Evolutionary conservation across 805 yeast species (phyloP).

Genomic region (Teunomyces aglyptinius): DNA sequence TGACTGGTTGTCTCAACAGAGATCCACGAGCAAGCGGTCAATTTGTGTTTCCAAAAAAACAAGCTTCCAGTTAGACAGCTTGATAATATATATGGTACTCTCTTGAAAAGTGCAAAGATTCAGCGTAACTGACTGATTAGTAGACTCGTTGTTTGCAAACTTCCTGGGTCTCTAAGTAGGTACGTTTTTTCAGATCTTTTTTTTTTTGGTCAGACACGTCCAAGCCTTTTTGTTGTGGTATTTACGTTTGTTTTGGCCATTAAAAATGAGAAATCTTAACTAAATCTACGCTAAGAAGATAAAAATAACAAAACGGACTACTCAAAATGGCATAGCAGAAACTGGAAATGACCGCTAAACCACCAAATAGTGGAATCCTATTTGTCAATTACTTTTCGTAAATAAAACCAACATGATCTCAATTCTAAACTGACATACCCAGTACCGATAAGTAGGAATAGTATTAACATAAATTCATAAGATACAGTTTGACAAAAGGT

Average conservation of each 20-base stretch:
- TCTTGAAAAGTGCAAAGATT: not conserved
- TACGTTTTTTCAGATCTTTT: slow-evolving; percentile 1
- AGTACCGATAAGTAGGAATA: slow-evolving; percentile 3
- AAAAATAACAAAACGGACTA: not conserved
- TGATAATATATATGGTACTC: not conserved
- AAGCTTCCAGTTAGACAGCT: not conserved
- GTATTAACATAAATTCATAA: slow-evolving; percentile 4
- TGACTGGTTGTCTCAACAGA: not conserved
- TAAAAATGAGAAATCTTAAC: not conserved
- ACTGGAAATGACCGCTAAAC: not conserved
- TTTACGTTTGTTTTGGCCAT: not conserved
- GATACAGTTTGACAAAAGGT: slow-evolving; percentile 10
- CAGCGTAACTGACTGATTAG: not conserved
- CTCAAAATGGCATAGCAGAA: not conserved
- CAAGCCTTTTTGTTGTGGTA: not conserved
- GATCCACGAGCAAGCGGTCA: not conserved
- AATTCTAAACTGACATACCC: slow-evolving; percentile 1
- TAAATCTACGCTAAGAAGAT: not conserved
- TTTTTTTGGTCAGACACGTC: slow-evolving; percentile 3
- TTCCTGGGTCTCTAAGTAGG: not conserved
- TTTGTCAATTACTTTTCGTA: not conserved
- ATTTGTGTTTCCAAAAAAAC: not conserved
- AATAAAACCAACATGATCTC: not conserved
- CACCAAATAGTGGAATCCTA: not conserved
- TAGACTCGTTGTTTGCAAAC: not conserved